These are phyloP conservation scores for Acacia pycnantha DNA, from an alignment of 331 rosid species.

Conservation along the genomic window DNA sequence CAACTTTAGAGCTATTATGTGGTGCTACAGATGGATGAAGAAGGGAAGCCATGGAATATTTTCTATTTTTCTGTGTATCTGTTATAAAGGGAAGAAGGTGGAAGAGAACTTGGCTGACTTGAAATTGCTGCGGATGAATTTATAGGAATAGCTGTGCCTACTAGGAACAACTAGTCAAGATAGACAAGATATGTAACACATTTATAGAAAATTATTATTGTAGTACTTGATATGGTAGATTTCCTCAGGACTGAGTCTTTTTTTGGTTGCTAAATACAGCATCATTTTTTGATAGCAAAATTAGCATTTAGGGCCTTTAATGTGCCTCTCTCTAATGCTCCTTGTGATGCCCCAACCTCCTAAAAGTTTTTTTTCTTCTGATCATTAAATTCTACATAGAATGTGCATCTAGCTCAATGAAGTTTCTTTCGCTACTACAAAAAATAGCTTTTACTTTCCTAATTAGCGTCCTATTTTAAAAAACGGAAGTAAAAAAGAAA, in stretches of 20 bases:
- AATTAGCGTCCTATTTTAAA: too few relatives aligned
- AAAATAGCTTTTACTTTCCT: too few relatives aligned
- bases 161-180: not conserved
- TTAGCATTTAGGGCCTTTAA: not conserved
- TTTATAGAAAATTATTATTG: not conserved
- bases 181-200: not conserved
- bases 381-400: too few relatives aligned
- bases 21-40: constrained; percentile 18
- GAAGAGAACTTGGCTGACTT: not conserved
- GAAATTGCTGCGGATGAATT: not conserved
- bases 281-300: not conserved
- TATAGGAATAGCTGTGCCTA: not conserved
- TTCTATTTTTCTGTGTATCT: not conserved
- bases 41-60: constrained; percentile 19
- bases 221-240: not conserved
- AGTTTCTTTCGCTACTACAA: too few relatives aligned
- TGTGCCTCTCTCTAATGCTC: too few relatives aligned
- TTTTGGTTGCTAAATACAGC: not conserved
- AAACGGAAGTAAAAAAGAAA: too few relatives aligned
- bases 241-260: not conserved
- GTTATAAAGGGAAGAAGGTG: not conserved
- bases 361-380: too few relatives aligned
- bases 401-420: too few relatives aligned
- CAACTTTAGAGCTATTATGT: constrained; percentile 18
- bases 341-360: too few relatives aligned